Evolutionary conservation across 1,284 basidiomycete species (phyloP).

Genomic region (Chiua sp.): DNA sequence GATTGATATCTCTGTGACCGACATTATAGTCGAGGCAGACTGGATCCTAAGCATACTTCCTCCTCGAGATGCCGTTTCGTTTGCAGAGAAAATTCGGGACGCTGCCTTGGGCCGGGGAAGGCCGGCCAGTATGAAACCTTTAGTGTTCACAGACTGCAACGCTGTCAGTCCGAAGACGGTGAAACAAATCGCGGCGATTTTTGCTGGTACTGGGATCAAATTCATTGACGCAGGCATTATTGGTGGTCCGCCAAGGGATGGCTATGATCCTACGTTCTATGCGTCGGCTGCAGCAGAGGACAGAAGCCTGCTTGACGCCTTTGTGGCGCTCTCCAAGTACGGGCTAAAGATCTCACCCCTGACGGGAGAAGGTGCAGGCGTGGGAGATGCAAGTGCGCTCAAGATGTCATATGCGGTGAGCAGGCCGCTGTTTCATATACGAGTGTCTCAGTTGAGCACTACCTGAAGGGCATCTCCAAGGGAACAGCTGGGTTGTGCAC

Average conservation of each 20-base stretch:
- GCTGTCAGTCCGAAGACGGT: constrained; percentile 59
- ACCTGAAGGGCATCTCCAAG: constrained; percentile 56
- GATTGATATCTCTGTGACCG: constrained; percentile 49
- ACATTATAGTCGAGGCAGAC: constrained; percentile 48
- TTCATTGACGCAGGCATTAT: constrained; percentile 67
- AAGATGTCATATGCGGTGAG: constrained; percentile 70
- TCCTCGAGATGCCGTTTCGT: constrained; percentile 54
- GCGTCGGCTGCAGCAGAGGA: constrained; percentile 49
- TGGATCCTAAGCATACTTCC: constrained; percentile 64
- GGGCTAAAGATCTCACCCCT: constrained; percentile 54
- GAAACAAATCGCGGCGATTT: constrained; percentile 52
- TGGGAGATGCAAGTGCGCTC: constrained; percentile 64
- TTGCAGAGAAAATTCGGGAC: constrained; percentile 51
- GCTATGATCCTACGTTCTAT: constrained; percentile 60
- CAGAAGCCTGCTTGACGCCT: constrained; percentile 44
- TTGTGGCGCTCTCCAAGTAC: constrained; percentile 45
- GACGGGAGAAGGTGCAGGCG: constrained; percentile 50
- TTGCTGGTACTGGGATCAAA: constrained; percentile 43
- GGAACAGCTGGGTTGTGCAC: constrained; percentile 59
- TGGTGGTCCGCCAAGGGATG: constrained; percentile 55
- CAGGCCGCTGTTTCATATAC: constrained; percentile 10
- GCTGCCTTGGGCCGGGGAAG: constrained; percentile 13
- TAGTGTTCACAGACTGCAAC: constrained; percentile 64
- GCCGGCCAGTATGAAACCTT: constrained; percentile 13
- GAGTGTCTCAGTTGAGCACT: neutral